Evolutionary conservation across 208 protist species (phyloP).

Genomic region (Crithidia expoeki): DNA sequence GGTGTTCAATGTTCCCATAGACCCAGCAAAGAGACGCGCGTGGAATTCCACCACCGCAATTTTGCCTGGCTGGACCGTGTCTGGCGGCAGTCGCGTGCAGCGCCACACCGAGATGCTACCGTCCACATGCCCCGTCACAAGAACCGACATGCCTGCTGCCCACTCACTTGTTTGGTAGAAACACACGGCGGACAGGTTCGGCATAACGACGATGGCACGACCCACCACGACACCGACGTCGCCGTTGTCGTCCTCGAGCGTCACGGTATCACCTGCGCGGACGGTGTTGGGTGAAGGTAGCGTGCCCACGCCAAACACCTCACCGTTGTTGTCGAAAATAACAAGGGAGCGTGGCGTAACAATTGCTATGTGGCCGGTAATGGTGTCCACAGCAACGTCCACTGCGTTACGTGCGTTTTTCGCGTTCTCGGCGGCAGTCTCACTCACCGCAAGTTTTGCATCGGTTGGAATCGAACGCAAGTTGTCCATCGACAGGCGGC

Average conservation of each 20-base stretch:
- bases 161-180: slow-evolving; percentile 82
- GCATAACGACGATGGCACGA: slow-evolving; percentile 26
- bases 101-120: slow-evolving; percentile 82
- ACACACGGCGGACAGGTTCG: slow-evolving; percentile 56
- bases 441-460: not conserved
- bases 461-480: slow-evolving; percentile 26
- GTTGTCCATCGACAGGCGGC: slow-evolving; percentile 37
- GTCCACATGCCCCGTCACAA: slow-evolving; percentile 80
- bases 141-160: slow-evolving; percentile 70
- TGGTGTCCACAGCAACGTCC: slow-evolving; percentile 53
- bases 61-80: slow-evolving; percentile 53
- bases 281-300: slow-evolving; percentile 35
- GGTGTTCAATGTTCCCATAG: not conserved
- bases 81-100: slow-evolving; percentile 69
- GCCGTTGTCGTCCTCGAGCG: slow-evolving; percentile 66
- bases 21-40: slow-evolving; percentile 37
- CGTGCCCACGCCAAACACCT: slow-evolving; percentile 58
- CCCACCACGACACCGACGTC: slow-evolving; percentile 53
- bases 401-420: slow-evolving; percentile 33
- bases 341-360: slow-evolving; percentile 64
- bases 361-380: slow-evolving; percentile 48
- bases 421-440: slow-evolving; percentile 11
- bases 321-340: slow-evolving; percentile 81
- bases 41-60: slow-evolving; percentile 77
- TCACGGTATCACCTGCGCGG: slow-evolving; percentile 13